Conservation (phyloP, 345 rosid genomes). For the Gossypioides kirkii region DNA sequence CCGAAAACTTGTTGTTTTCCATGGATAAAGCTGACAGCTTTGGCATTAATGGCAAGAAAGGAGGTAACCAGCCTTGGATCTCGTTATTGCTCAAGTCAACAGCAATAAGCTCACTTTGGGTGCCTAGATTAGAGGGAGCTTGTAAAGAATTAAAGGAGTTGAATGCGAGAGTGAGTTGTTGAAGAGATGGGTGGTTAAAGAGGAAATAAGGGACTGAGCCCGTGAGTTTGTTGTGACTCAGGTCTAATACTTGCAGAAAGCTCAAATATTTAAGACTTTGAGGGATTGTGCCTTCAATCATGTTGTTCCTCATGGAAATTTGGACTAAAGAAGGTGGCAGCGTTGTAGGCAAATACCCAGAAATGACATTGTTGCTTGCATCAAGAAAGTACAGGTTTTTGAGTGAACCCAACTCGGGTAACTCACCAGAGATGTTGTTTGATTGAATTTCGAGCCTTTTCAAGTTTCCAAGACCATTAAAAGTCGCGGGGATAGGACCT, state of each 20-base stretch:
- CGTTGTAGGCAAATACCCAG: slow-evolving; percentile 46
- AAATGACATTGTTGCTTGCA: slow-evolving; percentile 56
- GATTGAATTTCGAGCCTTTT: slow-evolving; percentile 72
- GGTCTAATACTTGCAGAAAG: slow-evolving; percentile 59
- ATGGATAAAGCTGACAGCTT: slow-evolving; percentile 49
- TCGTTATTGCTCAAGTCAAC: slow-evolving; percentile 46
- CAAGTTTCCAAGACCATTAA: slow-evolving; percentile 38
- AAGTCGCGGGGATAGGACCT: slow-evolving; percentile 53
- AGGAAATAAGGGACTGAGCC: slow-evolving; percentile 46
- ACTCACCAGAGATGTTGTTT: slow-evolving; percentile 52
- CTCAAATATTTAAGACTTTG: slow-evolving; percentile 25
- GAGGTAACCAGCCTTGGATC: slow-evolving; percentile 39
- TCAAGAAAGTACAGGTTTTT: slow-evolving; percentile 55
- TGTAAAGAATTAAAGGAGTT: slow-evolving; percentile 57
- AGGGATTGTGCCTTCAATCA: slow-evolving; percentile 48
- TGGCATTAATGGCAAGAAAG: slow-evolving; percentile 41
- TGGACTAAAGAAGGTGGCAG: slow-evolving; percentile 56
- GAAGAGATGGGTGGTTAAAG: slow-evolving; percentile 60
- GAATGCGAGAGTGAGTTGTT: slow-evolving; percentile 73
- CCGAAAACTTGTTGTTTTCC: slow-evolving; percentile 45
- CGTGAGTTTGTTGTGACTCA: slow-evolving; percentile 56
- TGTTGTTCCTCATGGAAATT: slow-evolving; percentile 71
- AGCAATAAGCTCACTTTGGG: slow-evolving; percentile 52
- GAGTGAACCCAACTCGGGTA: slow-evolving; percentile 58
- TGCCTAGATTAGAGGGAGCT: slow-evolving; percentile 30